phyloP scores from a whole-genome alignment of 495 filamentous ascomycete species.

The Podospora pseudopauciseta region DNA sequence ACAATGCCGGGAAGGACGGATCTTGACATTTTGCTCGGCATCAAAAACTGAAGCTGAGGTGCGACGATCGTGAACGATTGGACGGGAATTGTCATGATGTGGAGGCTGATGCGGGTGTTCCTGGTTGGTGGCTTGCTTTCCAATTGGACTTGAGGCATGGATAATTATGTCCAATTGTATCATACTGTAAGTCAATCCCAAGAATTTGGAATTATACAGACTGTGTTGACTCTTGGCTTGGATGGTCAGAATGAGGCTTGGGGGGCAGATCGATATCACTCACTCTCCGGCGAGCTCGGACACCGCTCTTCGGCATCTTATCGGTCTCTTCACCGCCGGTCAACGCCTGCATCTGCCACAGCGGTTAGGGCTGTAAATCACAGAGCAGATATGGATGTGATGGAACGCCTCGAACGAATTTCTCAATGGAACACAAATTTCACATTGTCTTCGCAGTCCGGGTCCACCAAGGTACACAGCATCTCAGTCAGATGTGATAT shows the following conservation, averaged over 20 bases:
- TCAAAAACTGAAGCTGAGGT: background rate
- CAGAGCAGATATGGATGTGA: background rate
- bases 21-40: background rate
- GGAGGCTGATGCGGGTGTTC: background rate
- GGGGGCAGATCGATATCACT: background rate
- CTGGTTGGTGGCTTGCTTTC: background rate
- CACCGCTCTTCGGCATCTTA: background rate
- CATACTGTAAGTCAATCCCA: background rate
- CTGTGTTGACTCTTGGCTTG: background rate
- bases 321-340: background rate
- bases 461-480: background rate
- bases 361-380: background rate
- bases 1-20: background rate
- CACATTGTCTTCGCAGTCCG: background rate
- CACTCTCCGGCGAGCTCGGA: background rate
- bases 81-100: background rate
- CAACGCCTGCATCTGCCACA: background rate
- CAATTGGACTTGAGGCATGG: background rate
- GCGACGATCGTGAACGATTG: background rate
- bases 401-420: background rate
- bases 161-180: background rate
- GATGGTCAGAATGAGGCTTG: background rate
- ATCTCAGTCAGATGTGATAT: background rate
- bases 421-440: background rate
- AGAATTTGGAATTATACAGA: background rate